phyloP scores from a whole-genome alignment of 2,329 filamentous ascomycete species.

The Fusarium humuli region DNA sequence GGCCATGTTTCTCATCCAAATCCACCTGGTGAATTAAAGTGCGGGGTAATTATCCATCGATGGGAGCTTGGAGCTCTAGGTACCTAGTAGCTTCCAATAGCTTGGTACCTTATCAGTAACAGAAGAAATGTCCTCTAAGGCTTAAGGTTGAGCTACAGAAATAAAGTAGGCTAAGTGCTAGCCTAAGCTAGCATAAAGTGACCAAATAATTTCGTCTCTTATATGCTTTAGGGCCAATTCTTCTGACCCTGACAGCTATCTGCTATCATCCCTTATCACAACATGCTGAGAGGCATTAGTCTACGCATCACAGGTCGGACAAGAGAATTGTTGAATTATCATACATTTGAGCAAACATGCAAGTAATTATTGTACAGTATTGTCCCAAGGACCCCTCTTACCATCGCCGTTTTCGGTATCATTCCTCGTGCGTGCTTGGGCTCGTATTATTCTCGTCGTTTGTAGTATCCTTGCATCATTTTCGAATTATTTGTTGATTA shows the following conservation, averaged over 20 bases:
- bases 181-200: not conserved
- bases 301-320: not conserved
- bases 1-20: not conserved
- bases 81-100: not conserved
- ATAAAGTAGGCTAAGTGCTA: not conserved
- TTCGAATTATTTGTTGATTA: not conserved
- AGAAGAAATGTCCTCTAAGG: not conserved
- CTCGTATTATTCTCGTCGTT: not conserved
- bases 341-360: conserved; percentile 3
- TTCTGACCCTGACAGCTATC: not conserved
- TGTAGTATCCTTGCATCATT: not conserved
- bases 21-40: not conserved
- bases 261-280: not conserved
- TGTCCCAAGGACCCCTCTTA: not conserved
- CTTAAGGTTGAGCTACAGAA: not conserved
- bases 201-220: not conserved
- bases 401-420: conserved; percentile 2
- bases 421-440: not conserved
- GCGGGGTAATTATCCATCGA: not conserved
- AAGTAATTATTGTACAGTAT: conserved; percentile 5
- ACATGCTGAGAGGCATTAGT: not conserved
- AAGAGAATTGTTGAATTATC: not conserved
- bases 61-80: not conserved
- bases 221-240: not conserved
- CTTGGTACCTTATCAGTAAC: too few species aligned